phyloP scores from a whole-genome alignment of 768 basidiomycete genomes.

The Dacryopinax primogenitus region DNA sequence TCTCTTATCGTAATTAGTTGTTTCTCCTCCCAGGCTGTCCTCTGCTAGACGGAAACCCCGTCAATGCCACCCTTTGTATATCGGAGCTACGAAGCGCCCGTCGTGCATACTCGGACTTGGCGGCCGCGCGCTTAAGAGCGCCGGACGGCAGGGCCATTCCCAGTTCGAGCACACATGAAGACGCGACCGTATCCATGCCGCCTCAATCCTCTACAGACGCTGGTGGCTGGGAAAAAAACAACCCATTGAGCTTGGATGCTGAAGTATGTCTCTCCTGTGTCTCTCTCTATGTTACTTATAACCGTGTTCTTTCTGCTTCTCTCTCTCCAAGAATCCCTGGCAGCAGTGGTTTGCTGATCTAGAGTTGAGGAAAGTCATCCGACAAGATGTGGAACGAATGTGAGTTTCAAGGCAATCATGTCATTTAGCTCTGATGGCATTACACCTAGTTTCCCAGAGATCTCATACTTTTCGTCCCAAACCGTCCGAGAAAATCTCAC shows the following conservation, averaged over 20 bases:
- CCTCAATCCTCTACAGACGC: conserved; percentile 17
- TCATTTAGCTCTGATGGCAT: too few relatives aligned
- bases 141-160: conserved; percentile 74
- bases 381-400: conserved; percentile 94
- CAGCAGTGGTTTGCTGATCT: conserved; percentile 81
- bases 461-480: conserved; percentile 69
- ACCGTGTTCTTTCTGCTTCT: neutral
- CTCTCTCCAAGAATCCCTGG: conserved; percentile 69
- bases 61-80: conserved; percentile 21
- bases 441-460: conserved; percentile 74
- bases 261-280: conserved; percentile 36
- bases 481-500: conserved; percentile 68
- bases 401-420: conserved; percentile 41
- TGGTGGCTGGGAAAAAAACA: conserved; percentile 53
- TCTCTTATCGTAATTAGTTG: conserved; percentile 33
- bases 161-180: conserved; percentile 38
- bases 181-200: conserved; percentile 22
- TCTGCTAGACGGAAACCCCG: conserved; percentile 30
- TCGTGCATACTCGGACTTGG: conserved; percentile 41
- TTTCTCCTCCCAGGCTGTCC: conserved; percentile 49
- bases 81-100: conserved; percentile 38
- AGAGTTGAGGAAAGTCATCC: conserved; percentile 77
- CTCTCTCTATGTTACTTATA: neutral
- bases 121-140: conserved; percentile 61
- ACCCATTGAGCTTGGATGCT: conserved; percentile 67